phyloP scores from a whole-genome alignment of 2,329 filamentous ascomycete genomes.

The Alternaria sp. region DNA sequence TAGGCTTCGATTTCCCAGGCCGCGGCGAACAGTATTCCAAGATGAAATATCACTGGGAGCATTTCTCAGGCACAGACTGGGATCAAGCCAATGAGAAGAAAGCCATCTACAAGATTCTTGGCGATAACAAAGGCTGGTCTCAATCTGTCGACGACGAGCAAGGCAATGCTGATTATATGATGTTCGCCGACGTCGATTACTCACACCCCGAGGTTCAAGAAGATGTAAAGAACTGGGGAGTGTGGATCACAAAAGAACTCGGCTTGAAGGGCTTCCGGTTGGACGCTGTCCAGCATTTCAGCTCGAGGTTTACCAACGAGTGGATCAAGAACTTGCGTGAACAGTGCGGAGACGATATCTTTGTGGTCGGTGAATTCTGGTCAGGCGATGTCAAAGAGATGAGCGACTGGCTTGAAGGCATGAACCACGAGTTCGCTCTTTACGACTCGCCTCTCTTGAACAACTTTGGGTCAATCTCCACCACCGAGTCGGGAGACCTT shows the following conservation, averaged over 20 bases:
- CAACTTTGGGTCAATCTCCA: conserved; percentile 70
- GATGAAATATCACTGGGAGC: conserved; percentile 71
- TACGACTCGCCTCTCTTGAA: conserved; percentile 75
- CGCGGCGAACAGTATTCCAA: conserved; percentile 66
- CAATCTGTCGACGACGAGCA: conserved; percentile 67
- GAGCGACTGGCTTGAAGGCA: conserved; percentile 64
- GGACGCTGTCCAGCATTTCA: conserved; percentile 78
- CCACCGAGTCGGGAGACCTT: conserved; percentile 65
- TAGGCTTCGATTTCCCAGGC: conserved; percentile 71
- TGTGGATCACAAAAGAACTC: conserved; percentile 70
- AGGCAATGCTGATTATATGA: conserved; percentile 74
- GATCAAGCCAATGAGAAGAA: conserved; percentile 65
- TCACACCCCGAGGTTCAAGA: conserved; percentile 64
- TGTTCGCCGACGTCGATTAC: conserved; percentile 77
- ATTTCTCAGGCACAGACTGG: conserved; percentile 75
- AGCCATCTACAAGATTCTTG: conserved; percentile 72
- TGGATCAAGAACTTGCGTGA: conserved; percentile 66
- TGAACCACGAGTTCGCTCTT: conserved; percentile 63
- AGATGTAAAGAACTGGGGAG: conserved; percentile 71
- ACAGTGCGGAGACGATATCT: conserved; percentile 61
- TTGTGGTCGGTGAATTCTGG: conserved; percentile 77
- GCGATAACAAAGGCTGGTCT: conserved; percentile 71
- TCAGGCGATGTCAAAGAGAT: conserved; percentile 65
- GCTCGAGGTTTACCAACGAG: conserved; percentile 69
- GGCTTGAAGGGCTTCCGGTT: conserved; percentile 72